Conservation (phyloP, 2,329 filamentous ascomycete species). For the Microdochium bolleyi region DNA sequence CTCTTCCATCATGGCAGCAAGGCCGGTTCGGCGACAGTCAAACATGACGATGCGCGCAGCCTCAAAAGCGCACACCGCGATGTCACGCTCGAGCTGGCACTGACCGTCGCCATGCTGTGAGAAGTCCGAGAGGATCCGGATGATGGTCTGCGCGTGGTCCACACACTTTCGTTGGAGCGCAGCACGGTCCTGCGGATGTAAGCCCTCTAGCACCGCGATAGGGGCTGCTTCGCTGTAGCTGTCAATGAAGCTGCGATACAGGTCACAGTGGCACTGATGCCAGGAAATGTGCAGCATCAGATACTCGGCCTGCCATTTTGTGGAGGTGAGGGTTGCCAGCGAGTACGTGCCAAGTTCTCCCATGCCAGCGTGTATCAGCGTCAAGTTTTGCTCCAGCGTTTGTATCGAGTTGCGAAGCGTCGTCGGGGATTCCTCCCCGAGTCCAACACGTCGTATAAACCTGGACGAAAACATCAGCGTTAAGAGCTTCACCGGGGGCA, state of each 20-base stretch:
- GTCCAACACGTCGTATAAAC: slow-evolving; percentile 17
- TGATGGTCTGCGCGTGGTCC: slow-evolving; percentile 28
- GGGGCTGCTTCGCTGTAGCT: slow-evolving; percentile 31
- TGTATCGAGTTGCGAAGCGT: slow-evolving; percentile 14
- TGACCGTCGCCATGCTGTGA: slow-evolving; percentile 12
- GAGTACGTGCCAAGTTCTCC: slow-evolving; percentile 13
- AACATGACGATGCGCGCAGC: slow-evolving; percentile 28
- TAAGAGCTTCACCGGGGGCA: too few species aligned
- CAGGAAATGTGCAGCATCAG: slow-evolving; percentile 26
- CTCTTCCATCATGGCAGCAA: slow-evolving; percentile 10
- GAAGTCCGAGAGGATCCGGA: slow-evolving; percentile 22
- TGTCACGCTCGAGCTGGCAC: slow-evolving; percentile 28
- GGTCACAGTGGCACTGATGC: slow-evolving; percentile 33
- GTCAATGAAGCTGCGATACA: slow-evolving; percentile 32
- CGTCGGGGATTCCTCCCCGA: slow-evolving; percentile 15
- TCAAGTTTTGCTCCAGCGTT: slow-evolving; percentile 16
- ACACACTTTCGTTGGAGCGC: slow-evolving; percentile 23
- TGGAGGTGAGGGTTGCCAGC: slow-evolving; percentile 8
- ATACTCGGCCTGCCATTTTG: slow-evolving; percentile 14
- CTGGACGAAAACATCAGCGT: slow-evolving; percentile 4
- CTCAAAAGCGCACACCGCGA: slow-evolving; percentile 33
- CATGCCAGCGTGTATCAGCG: slow-evolving; percentile 9
- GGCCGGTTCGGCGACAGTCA: slow-evolving; percentile 10
- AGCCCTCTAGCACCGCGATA: slow-evolving; percentile 14
- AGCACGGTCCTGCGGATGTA: slow-evolving; percentile 17